Evolutionary conservation across 495 filamentous ascomycete genomes (phyloP).

Genomic region (Annulohypoxylon stygium): DNA sequence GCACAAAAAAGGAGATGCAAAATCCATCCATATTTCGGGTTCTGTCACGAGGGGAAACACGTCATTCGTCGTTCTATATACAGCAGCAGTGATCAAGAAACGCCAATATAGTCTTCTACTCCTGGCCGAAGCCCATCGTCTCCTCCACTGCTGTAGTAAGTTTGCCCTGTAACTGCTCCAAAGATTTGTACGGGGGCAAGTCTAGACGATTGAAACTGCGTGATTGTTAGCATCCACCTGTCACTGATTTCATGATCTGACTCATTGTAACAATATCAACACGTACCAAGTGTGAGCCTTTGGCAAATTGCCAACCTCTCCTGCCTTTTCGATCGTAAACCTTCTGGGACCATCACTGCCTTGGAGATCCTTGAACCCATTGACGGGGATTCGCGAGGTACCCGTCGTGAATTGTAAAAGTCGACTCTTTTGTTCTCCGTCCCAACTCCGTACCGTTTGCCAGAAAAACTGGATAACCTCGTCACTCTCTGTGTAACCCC

Average conservation of each 20-base stretch:
- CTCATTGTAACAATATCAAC: background rate
- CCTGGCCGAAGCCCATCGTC: constrained; percentile 98
- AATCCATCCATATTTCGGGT: constrained; percentile 32
- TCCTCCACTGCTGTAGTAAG: constrained; percentile 97
- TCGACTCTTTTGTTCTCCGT: constrained; percentile 97
- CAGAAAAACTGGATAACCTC: constrained; percentile 98
- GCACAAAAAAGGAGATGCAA: constrained; percentile 38
- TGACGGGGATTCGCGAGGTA: constrained; percentile 97
- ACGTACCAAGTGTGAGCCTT: constrained; percentile 98
- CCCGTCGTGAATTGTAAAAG: constrained; percentile 97
- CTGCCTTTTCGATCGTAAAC: constrained; percentile 98
- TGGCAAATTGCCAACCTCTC: constrained; percentile 87
- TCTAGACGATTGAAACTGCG: constrained; percentile 96
- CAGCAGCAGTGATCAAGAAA: constrained; percentile 26
- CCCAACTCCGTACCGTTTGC: constrained; percentile 96
- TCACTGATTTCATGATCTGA: constrained; percentile 2
- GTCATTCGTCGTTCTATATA: constrained; percentile 49
- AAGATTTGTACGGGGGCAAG: constrained; percentile 90
- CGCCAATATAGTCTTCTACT: constrained; percentile 65
- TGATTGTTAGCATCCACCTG: constrained; percentile 50
- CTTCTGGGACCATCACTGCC: constrained; percentile 94
- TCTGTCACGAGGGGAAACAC: constrained; percentile 31
- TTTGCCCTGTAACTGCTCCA: constrained; percentile 87
- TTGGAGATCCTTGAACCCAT: constrained; percentile 99
- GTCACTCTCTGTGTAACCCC: constrained; percentile 98